A percentile compares a stretch with the other conserved stretches of the same genome.
These are phyloP conservation scores for Penicillium paxilli DNA, from an alignment of 495 filamentous ascomycete genomes.

Conservation along the genomic window DNA sequence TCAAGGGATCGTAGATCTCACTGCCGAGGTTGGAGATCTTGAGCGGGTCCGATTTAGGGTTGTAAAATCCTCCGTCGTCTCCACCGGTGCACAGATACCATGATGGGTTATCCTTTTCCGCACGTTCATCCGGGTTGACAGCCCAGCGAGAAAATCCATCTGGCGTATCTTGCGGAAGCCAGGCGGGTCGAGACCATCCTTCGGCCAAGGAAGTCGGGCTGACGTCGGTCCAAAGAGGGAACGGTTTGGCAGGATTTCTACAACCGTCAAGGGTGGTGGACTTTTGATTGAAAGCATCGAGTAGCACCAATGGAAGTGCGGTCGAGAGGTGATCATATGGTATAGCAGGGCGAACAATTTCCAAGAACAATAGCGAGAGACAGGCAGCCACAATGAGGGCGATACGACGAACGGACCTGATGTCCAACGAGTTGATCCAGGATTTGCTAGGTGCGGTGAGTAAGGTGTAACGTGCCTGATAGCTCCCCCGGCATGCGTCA, in stretches of 20 bases:
- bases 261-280: constrained; percentile 20
- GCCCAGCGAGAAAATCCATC: constrained; percentile 32
- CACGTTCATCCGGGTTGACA: constrained; percentile 11
- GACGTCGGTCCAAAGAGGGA: constrained; percentile 21
- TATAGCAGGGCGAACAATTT: constrained; percentile 25
- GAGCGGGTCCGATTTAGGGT: constrained; percentile 39
- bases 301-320: constrained; percentile 30
- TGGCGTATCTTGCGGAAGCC: constrained; percentile 28
- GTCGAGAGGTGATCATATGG: constrained; percentile 36
- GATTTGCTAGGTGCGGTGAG: constrained; percentile 20
- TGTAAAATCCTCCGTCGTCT: constrained; percentile 28
- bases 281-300: constrained; percentile 29
- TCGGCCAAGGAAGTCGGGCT: constrained; percentile 8
- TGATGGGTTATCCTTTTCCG: constrained; percentile 20
- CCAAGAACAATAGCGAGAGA: constrained; percentile 25
- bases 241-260: constrained; percentile 18
- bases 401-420: constrained; percentile 18
- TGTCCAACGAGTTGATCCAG: constrained; percentile 18
- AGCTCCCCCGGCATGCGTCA: constrained; percentile 2
- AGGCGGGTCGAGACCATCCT: constrained; percentile 23
- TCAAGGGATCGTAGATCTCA: constrained; percentile 30
- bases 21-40: constrained; percentile 45
- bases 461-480: constrained; percentile 21
- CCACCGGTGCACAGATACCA: constrained; percentile 16
- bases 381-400: constrained; percentile 14